Percentiles rank a stretch among this genome's conserved stretches.
Evolutionary conservation across 2,329 filamentous ascomycete genomes (phyloP).

Genomic region (Claviceps purpurea): DNA sequence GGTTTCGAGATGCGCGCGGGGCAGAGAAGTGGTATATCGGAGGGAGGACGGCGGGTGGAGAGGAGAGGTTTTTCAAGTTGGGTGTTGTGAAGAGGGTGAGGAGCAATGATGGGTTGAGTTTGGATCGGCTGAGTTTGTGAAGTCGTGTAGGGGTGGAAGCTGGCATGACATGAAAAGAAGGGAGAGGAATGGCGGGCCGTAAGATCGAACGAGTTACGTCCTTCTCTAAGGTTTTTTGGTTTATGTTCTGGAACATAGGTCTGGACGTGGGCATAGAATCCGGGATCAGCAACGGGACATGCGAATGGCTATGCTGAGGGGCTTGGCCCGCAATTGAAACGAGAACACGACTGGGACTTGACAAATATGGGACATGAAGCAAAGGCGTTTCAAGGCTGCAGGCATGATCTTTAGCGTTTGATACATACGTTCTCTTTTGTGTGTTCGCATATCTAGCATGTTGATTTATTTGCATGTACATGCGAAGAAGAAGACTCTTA

Average conservation of each 20-base stretch:
- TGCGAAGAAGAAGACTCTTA: no score
- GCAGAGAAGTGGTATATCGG: conserved; percentile 75
- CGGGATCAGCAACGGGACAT: neutral
- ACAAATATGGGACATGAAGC: neutral
- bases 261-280: neutral
- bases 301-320: neutral
- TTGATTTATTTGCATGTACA: no score
- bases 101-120: conserved; percentile 61
- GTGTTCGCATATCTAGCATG: no score
- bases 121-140: conserved; percentile 65
- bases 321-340: neutral
- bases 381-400: conserved; percentile 1
- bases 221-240: no score
- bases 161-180: no score
- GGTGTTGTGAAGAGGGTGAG: conserved; percentile 60
- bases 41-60: conserved; percentile 60
- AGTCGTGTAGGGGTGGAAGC: neutral
- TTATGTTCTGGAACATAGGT: neutral
- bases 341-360: neutral
- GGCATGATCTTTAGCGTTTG: neutral
- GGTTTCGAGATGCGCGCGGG: conserved; percentile 58
- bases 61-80: conserved; percentile 70
- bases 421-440: neutral
- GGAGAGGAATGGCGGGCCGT: neutral
- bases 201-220: neutral